These are phyloP conservation scores for Capsicum rhomboideum DNA, from an alignment of 257 asterid species.

Conservation along the genomic window DNA sequence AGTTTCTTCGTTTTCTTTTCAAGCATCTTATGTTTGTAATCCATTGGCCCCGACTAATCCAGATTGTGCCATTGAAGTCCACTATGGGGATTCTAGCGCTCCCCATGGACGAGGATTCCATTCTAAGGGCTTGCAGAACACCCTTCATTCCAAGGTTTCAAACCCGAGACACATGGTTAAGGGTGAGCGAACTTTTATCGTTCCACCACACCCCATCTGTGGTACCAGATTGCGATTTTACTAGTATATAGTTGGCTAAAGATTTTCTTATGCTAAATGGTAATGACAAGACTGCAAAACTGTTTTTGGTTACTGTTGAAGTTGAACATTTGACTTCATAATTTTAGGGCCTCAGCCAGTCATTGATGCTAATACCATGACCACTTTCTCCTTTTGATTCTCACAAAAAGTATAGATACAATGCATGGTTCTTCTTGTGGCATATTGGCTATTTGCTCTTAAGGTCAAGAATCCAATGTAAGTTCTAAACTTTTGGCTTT, in stretches of 20 bases:
- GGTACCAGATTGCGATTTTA: background rate
- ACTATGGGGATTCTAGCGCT: background rate
- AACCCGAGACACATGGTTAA: too few relatives aligned
- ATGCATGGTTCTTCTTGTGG: background rate
- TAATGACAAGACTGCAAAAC: background rate
- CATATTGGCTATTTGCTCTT: background rate
- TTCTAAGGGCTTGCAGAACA: background rate
- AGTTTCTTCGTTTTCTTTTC: background rate
- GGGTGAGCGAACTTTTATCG: too few relatives aligned
- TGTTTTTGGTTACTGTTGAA: background rate
- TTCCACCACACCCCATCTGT: too few relatives aligned
- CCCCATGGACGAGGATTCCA: background rate
- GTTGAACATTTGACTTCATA: background rate
- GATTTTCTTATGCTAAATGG: background rate
- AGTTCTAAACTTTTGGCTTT: background rate
- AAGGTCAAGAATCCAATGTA: background rate
- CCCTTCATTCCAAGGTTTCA: too few relatives aligned
- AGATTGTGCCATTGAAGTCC: background rate
- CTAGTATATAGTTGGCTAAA: background rate
- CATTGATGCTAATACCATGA: background rate
- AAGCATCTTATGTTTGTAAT: background rate
- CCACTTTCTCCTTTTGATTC: background rate
- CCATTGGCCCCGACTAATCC: background rate
- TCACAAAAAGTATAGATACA: background rate
- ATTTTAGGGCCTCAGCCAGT: background rate